Base-by-base conservation (phyloP, 768 basidiomycete genomes). In the Lentinula lateritia region DNA sequence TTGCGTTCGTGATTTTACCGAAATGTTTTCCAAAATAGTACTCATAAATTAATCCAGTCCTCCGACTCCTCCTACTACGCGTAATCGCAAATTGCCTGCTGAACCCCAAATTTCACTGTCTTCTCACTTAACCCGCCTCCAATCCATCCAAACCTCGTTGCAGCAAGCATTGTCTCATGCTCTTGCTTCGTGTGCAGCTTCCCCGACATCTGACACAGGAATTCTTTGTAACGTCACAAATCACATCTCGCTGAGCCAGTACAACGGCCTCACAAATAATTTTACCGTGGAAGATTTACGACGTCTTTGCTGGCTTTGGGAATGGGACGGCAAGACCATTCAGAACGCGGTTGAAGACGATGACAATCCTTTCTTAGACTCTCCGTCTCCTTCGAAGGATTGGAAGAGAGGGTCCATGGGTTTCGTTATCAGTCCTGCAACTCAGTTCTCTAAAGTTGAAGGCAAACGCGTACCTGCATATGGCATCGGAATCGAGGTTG, bases 241-340 rank as follows among this genome's bases (percentile, higher is more conserved):
- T 66, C 86, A 92, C 67, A 69, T 89, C 53, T 88, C 92, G 41
- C 71, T 92, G 52, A 78, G 78, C 54, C 86, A 86, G 32, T 91
- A 91, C 70, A 69, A 83, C 38, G 90, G 89, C 8, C 74, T 93
- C 46, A 75, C 82, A 1, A 80, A 85, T 3, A 81, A 83, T 59
- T 86, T 91, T 65, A 80, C 82, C 36, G 64, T 85, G n/a, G 82
- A 87, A 53, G 92, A 92, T 67, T 76, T 93, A 50, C 83, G 78
- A 61, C 80, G 88, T 62, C 80, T 94, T 18, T 93, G 92, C 73
- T 93, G 92, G 92, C 62, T 93, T 15, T 93, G 92, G 90, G 92
- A 93, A 70, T 94, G 92, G 92, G 86, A 92, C 67, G 80, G 82
- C 6, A 61, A 7, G 18, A 61, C 5, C 56, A 68, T 1, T 59